These are phyloP conservation scores for Yamadazyma sp. DNA, from an alignment of 1,139 yeast genomes.

Conservation along the genomic window DNA sequence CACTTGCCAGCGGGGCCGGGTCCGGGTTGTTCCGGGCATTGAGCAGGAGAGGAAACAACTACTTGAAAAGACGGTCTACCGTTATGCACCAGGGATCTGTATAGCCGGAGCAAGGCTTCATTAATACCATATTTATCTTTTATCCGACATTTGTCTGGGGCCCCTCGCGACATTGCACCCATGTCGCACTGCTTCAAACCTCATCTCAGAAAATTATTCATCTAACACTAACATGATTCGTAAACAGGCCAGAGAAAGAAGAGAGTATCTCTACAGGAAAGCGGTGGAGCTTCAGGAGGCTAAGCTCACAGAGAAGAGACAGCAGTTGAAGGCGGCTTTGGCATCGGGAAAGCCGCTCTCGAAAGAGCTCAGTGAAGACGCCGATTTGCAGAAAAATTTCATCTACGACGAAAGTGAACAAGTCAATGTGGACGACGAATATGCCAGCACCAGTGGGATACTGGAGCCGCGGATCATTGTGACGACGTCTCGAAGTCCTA, in stretches of 20 bases:
- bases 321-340: slow-evolving; percentile 79
- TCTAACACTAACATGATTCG: slow-evolving; percentile 53
- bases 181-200: slow-evolving; percentile 6
- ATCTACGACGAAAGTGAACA: slow-evolving; percentile 80
- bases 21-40: slow-evolving; percentile 14
- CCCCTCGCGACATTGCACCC: not conserved
- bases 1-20: slow-evolving; percentile 12
- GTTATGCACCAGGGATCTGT: no score
- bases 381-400: slow-evolving; percentile 74
- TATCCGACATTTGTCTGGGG: no score
- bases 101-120: no score
- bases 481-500: slow-evolving; percentile 92
- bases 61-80: slow-evolving; percentile 11
- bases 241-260: slow-evolving; percentile 92
- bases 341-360: slow-evolving; percentile 91
- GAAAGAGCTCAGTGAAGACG: slow-evolving; percentile 87
- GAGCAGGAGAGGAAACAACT: slow-evolving; percentile 17
- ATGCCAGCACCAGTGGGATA: slow-evolving; percentile 81
- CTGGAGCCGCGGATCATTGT: slow-evolving; percentile 91
- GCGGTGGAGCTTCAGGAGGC: slow-evolving; percentile 91
- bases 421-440: slow-evolving; percentile 79
- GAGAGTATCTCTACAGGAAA: slow-evolving; percentile 87
- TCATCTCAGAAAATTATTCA: slow-evolving; percentile 11
- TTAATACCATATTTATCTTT: no score
- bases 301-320: slow-evolving; percentile 80